A percentile compares a stretch with the other conserved stretches of the same genome.
Conservation (phyloP, 495 filamentous ascomycete genomes). For the Neurospora discreta region DNA sequence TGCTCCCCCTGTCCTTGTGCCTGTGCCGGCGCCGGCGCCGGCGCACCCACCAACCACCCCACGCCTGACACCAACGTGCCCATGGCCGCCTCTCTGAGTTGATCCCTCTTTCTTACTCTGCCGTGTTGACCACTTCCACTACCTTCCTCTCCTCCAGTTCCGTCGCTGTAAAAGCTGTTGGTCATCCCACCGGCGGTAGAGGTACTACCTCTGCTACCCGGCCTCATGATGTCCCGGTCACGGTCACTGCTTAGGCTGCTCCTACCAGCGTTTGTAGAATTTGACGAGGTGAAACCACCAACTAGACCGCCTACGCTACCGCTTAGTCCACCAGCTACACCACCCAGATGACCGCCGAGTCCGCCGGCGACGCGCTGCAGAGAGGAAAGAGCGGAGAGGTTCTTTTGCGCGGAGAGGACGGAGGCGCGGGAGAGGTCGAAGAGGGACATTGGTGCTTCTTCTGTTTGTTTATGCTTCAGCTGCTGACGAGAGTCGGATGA, state of each 20-base stretch:
- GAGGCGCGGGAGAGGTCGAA: slow-evolving; percentile 81
- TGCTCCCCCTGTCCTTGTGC: neutral
- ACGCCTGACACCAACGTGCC: slow-evolving; percentile 66
- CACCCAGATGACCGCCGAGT: neutral
- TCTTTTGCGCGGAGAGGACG: slow-evolving; percentile 57
- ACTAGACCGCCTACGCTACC: slow-evolving; percentile 1
- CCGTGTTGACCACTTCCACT: slow-evolving; percentile 29
- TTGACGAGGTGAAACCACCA: neutral
- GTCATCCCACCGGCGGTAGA: neutral
- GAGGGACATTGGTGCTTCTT: slow-evolving; percentile 84
- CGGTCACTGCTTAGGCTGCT: neutral
- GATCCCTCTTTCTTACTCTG: slow-evolving; percentile 65
- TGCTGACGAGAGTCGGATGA: too few relatives aligned
- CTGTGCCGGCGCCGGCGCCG: slow-evolving; percentile 27
- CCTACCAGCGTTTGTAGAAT: neutral
- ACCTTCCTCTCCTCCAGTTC: neutral
- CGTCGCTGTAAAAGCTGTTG: slow-evolving; percentile 1
- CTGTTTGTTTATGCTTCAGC: slow-evolving; percentile 56
- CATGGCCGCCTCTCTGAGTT: slow-evolving; percentile 66
- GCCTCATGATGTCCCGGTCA: neutral
- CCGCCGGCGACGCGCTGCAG: slow-evolving; percentile 21
- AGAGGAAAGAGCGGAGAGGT: slow-evolving; percentile 36
- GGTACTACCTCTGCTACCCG: neutral
- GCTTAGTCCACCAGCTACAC: slow-evolving; percentile 1
- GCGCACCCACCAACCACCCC: slow-evolving; percentile 75